Evolutionary conservation across 306 rosid genomes (phyloP).

Genomic region (Pyrus bretschneideri): DNA sequence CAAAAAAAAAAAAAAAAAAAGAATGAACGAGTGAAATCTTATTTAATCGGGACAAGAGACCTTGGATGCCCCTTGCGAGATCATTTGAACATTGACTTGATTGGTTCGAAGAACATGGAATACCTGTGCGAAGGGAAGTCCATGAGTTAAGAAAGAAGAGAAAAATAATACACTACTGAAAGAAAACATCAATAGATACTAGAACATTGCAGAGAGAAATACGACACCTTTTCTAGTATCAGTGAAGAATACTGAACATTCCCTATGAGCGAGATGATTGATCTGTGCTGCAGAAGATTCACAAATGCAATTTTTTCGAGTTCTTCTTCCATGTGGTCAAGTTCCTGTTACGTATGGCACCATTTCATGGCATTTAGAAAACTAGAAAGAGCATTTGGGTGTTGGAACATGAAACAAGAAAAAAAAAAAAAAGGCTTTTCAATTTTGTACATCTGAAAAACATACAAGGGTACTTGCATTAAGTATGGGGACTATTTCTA

Average conservation of each 20-base stretch:
- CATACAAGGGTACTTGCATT: not conserved
- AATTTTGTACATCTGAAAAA: not conserved
- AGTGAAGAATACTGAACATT: slow-evolving; percentile 58
- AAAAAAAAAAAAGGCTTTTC: no score
- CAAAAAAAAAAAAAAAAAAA: not conserved
- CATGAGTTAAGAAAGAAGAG: not conserved
- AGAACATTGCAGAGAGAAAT: not conserved
- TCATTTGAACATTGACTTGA: slow-evolving; percentile 66
- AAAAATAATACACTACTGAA: not conserved
- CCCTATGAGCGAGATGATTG: slow-evolving; percentile 69
- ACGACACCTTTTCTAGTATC: slow-evolving; percentile 57
- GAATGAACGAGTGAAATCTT: no score
- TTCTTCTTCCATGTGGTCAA: slow-evolving; percentile 55
- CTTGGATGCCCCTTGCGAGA: slow-evolving; percentile 67
- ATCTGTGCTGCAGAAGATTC: slow-evolving; percentile 56
- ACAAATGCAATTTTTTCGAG: slow-evolving; percentile 65
- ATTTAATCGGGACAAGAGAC: slow-evolving; percentile 8
- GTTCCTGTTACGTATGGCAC: slow-evolving; percentile 36
- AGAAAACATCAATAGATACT: not conserved
- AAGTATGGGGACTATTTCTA: not conserved
- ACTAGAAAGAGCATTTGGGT: not conserved
- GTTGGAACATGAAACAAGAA: not conserved
- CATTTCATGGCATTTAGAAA: not conserved
- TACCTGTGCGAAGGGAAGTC: slow-evolving; percentile 29
- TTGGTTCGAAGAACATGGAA: slow-evolving; percentile 49